phyloP scores from a whole-genome alignment of 352 stramenopile species.

The Pythium aphanidermatum region DNA sequence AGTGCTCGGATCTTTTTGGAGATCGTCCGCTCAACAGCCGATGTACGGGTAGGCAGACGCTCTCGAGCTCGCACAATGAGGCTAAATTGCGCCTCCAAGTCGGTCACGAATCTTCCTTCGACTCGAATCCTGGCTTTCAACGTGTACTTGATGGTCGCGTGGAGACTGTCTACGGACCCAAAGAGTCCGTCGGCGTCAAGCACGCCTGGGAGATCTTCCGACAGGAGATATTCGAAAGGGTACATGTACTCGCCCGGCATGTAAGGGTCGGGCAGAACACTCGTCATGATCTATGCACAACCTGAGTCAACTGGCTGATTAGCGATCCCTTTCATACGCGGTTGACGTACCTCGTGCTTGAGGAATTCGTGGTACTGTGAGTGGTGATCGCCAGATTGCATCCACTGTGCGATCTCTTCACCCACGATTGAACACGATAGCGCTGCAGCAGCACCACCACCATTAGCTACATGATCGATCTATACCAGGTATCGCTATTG shows the following conservation, averaged over 20 bases:
- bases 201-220: conserved; percentile 42
- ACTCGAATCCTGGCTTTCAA: conserved; percentile 64
- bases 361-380: conserved; percentile 66
- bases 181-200: conserved; percentile 51
- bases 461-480: not conserved
- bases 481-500: no score
- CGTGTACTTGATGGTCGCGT: conserved; percentile 75
- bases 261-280: conserved; percentile 40
- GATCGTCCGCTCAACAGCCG: conserved; percentile 48
- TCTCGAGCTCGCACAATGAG: conserved; percentile 38
- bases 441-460: conserved; percentile 18
- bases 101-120: conserved; percentile 58
- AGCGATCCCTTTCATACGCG: conserved; percentile 1
- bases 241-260: conserved; percentile 64
- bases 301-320: no score
- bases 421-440: conserved; percentile 50
- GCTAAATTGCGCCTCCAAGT: conserved; percentile 52
- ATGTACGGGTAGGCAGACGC: conserved; percentile 20
- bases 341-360: conserved; percentile 36
- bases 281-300: conserved; percentile 41
- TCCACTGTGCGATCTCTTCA: conserved; percentile 68
- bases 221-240: conserved; percentile 56
- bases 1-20: conserved; percentile 57
- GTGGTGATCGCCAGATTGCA: conserved; percentile 49
- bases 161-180: conserved; percentile 38